These are phyloP conservation scores for Cucumis sativus DNA, from an alignment of 306 rosid genomes.

Conservation along the genomic window Cucumber_9930_V3 NC_026658.2:5768001-5768500, in stretches of 20 bases:
- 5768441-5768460: constrained; percentile 86
- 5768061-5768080: neutral
- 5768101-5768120: neutral
- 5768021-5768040: neutral
- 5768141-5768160: neutral
- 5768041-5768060: neutral
- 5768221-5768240: neutral
- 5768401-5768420: constrained; percentile 93
- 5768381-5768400: constrained; percentile 39
- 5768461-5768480: constrained; percentile 91
- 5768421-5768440: constrained; percentile 92
- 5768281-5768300: neutral
- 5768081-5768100: neutral
- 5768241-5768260: neutral
- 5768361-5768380: neutral
- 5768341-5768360: constrained; percentile 11
- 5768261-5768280: neutral
- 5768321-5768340: constrained; percentile 10
- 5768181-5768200: neutral
- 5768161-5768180: neutral
- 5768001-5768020: neutral
- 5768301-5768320: neutral
- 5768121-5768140: neutral
- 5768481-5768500: constrained; percentile 93
- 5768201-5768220: neutral